phyloP scores from a whole-genome alignment of 169 alveolate genomes.

The Theileria annulata region DNA sequence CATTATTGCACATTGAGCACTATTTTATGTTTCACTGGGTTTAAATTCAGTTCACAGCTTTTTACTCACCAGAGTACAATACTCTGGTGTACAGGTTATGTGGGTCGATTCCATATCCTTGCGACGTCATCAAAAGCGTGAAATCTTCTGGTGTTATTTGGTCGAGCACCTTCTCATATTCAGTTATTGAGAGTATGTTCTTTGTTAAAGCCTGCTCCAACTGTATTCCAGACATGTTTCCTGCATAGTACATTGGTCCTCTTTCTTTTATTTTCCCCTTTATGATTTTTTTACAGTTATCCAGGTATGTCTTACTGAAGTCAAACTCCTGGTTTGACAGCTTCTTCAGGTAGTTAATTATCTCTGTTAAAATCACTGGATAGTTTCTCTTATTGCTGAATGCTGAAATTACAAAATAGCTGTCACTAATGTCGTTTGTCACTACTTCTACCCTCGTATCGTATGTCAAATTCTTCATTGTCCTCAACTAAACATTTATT shows the following conservation, averaged over 20 bases:
- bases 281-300: conserved; percentile 51
- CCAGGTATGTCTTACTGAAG: conserved; percentile 34
- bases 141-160: conserved; percentile 54
- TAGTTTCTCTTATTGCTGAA: conserved; percentile 76
- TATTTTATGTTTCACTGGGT: not conserved
- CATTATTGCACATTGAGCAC: conserved; percentile 14
- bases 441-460: conserved; percentile 80
- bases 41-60: conserved; percentile 44
- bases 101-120: conserved; percentile 53
- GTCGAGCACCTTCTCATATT: conserved; percentile 54
- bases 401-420: conserved; percentile 73
- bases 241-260: not conserved
- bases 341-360: conserved; percentile 8
- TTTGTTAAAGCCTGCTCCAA: conserved; percentile 38
- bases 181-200: conserved; percentile 30
- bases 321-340: conserved; percentile 24
- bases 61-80: conserved; percentile 16
- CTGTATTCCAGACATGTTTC: conserved; percentile 56
- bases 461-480: conserved; percentile 82
- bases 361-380: conserved; percentile 65
- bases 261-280: conserved; percentile 42
- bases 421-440: conserved; percentile 76
- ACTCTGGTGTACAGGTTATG: conserved; percentile 52
- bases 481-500: conserved; percentile 63
- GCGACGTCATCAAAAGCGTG: conserved; percentile 29